These are phyloP conservation scores for Linnemannia elongata DNA, from an alignment of 192 early-diverging fungal species.

Conservation along the genomic window DNA sequence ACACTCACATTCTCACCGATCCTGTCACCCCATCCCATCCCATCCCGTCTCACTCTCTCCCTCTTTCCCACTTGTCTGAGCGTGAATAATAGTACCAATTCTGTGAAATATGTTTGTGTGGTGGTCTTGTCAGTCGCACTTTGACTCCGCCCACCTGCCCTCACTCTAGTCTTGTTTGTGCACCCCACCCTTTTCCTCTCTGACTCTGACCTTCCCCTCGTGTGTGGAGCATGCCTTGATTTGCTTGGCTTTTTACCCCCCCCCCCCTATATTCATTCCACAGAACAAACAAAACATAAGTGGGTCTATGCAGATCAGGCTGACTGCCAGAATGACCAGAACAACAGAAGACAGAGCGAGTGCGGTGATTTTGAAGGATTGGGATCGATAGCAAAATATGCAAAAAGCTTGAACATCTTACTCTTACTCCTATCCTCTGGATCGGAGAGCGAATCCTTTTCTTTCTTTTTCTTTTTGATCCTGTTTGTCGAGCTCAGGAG, in stretches of 20 bases:
- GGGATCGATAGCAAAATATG: neutral
- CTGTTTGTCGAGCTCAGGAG: neutral
- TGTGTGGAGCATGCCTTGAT: neutral
- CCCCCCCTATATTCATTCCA: neutral
- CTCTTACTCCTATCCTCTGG: neutral
- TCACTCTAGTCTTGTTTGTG: neutral
- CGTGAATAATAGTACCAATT: neutral
- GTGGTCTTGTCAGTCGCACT: neutral
- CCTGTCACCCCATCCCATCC: neutral
- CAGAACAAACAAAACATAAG: neutral
- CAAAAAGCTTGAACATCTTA: neutral
- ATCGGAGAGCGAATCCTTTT: slow-evolving; percentile 42
- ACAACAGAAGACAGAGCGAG: no score
- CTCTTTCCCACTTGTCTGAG: neutral
- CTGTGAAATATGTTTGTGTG: neutral
- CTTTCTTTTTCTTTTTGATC: neutral
- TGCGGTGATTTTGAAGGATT: neutral
- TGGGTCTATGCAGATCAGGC: neutral
- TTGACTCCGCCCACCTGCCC: neutral
- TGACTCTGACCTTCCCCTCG: neutral
- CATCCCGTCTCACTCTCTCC: neutral
- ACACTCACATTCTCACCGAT: neutral
- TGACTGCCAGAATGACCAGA: neutral
- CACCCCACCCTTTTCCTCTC: neutral
- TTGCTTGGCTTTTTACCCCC: neutral